Percentiles rank a stretch among this genome's conserved stretches.
Evolutionary conservation across 345 rosid genomes (phyloP).

Genomic region (Hypericum androsaemum): DNA sequence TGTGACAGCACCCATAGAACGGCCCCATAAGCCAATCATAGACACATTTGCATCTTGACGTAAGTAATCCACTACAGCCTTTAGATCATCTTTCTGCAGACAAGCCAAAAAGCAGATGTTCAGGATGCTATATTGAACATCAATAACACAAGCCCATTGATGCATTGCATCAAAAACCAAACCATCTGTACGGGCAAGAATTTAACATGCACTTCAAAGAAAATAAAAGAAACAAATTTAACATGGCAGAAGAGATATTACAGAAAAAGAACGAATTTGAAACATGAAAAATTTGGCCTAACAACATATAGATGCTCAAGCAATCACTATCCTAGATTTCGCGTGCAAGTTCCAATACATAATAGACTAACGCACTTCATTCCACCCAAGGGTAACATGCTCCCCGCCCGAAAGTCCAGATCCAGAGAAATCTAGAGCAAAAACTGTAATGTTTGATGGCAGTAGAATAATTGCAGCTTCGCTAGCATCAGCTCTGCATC

Average conservation of each 20-base stretch:
- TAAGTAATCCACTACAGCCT: conserved; percentile 68
- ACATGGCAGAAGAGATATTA: too few species aligned
- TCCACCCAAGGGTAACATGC: conserved; percentile 77
- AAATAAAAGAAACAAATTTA: too few species aligned
- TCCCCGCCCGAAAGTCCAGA: conserved; percentile 90
- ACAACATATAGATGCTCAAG: too few species aligned
- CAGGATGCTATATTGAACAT: conserved; percentile 4
- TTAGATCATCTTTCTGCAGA: conserved; percentile 83
- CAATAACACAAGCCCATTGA: not conserved
- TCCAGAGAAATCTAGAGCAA: conserved; percentile 89
- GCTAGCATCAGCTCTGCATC: conserved; percentile 90
- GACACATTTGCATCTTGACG: conserved; percentile 86
- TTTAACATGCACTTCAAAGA: too few species aligned
- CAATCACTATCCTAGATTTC: too few species aligned
- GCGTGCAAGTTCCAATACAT: too few species aligned
- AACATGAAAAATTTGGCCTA: too few species aligned
- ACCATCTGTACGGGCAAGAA: too few species aligned
- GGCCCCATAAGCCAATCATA: conserved; percentile 92
- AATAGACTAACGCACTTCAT: conserved; percentile 48
- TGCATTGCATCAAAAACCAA: too few species aligned
- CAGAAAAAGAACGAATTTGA: too few species aligned
- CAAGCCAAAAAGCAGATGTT: conserved; percentile 10
- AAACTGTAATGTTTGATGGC: conserved; percentile 83
- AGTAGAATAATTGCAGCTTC: conserved; percentile 86
- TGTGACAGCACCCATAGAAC: conserved; percentile 95